Conservation (phyloP, 106 monocot genomes). For the Platanthera zijinensis region DNA sequence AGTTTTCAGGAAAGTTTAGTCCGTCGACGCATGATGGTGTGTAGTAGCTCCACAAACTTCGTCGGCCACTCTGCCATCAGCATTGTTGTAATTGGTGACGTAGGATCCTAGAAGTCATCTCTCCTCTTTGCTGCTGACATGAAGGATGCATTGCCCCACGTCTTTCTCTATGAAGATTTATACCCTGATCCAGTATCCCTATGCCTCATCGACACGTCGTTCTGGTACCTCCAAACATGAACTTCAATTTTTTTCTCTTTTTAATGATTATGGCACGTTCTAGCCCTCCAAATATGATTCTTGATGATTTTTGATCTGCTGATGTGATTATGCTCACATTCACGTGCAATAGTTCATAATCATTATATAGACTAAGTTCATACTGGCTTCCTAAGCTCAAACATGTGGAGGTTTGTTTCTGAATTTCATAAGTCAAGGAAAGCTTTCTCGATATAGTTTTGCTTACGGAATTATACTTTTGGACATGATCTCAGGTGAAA, state of each 20-base stretch:
- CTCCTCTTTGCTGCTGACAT: slow-evolving; percentile 76
- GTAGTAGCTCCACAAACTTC: slow-evolving; percentile 7
- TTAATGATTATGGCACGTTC: not conserved
- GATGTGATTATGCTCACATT: slow-evolving; percentile 84
- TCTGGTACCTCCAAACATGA: slow-evolving; percentile 19
- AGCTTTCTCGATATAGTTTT: too few relatives aligned
- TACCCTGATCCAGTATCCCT: slow-evolving; percentile 89
- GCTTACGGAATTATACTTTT: not conserved
- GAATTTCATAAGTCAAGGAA: too few relatives aligned
- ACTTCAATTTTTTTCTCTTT: not conserved
- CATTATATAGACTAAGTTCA: slow-evolving; percentile 77
- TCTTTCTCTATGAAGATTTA: slow-evolving; percentile 74
- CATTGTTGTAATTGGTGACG: slow-evolving; percentile 74
- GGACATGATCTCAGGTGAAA: slow-evolving; percentile 41
- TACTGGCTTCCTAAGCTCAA: slow-evolving; percentile 95
- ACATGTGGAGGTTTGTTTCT: slow-evolving; percentile 40
- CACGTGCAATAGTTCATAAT: slow-evolving; percentile 71
- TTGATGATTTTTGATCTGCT: slow-evolving; percentile 57
- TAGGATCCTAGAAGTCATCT: slow-evolving; percentile 75
- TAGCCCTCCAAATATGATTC: slow-evolving; percentile 61
- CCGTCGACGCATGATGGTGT: not conserved
- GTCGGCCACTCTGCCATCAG: slow-evolving; percentile 62
- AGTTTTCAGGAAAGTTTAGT: too few relatives aligned
- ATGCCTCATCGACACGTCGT: slow-evolving; percentile 86
- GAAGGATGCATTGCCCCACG: slow-evolving; percentile 67